These are phyloP conservation scores for Fusarium sp. DNA, from an alignment of 2,329 filamentous ascomycete genomes.

Conservation along the genomic window DNA sequence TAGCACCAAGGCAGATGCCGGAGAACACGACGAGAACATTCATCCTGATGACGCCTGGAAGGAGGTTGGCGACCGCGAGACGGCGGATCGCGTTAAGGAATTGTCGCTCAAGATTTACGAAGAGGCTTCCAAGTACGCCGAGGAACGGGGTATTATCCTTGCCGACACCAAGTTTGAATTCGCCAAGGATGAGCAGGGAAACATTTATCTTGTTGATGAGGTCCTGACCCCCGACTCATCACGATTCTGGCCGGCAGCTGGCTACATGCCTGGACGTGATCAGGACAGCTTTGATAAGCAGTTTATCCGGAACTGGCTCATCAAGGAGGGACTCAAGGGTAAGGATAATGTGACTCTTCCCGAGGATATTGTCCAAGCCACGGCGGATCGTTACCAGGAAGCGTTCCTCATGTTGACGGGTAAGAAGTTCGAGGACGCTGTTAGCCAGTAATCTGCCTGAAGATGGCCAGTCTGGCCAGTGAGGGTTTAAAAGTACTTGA, in stretches of 20 bases:
- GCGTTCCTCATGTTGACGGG: constrained; percentile 79
- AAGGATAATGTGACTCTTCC: constrained; percentile 69
- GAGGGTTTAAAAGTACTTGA: constrained; percentile 9
- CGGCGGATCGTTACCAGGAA: constrained; percentile 80
- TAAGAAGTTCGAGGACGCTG: constrained; percentile 58
- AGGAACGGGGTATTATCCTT: constrained; percentile 43
- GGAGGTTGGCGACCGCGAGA: constrained; percentile 51
- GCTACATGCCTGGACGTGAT: constrained; percentile 71
- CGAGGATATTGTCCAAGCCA: constrained; percentile 79
- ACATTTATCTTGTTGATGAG: constrained; percentile 48
- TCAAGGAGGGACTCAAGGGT: constrained; percentile 71
- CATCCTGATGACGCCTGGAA: constrained; percentile 74
- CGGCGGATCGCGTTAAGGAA: constrained; percentile 47
- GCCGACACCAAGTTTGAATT: constrained; percentile 50
- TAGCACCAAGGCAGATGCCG: constrained; percentile 86
- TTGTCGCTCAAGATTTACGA: constrained; percentile 48
- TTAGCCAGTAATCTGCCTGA: constrained; percentile 26
- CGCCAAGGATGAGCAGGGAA: constrained; percentile 47
- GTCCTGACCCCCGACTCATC: constrained; percentile 71
- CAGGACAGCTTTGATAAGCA: constrained; percentile 94
- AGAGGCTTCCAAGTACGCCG: constrained; percentile 44
- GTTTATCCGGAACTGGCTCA: constrained; percentile 86
- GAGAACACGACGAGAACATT: constrained; percentile 89
- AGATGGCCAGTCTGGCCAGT: constrained; percentile 1
- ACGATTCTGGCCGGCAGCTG: constrained; percentile 85